Conservation (phyloP, 2,329 filamentous ascomycete species). For the Calonectria pauciramosa region DNA sequence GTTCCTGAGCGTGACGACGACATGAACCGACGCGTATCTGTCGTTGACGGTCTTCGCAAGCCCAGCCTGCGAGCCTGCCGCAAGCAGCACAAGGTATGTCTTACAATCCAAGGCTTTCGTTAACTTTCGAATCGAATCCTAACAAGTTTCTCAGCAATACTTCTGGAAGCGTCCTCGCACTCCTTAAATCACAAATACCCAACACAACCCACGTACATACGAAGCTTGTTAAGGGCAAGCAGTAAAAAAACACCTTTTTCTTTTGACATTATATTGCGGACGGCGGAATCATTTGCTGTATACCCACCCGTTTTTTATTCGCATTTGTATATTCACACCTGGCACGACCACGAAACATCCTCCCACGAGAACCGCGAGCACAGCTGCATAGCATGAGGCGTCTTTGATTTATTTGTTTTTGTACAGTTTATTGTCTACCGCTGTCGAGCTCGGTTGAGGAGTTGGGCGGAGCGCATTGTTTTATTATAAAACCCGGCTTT, state of each 20-base stretch:
- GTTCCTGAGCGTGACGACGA: conserved; percentile 89
- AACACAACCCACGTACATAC: conserved; percentile 32
- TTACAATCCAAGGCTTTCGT: neutral
- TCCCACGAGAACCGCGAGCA: conserved; percentile 29
- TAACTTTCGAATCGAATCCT: conserved; percentile 17
- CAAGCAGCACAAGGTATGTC: conserved; percentile 94
- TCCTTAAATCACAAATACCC: conserved; percentile 55
- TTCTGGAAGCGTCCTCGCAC: conserved; percentile 77
- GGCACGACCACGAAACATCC: conserved; percentile 23
- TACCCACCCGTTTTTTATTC: conserved; percentile 39
- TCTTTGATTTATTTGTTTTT: conserved; percentile 34
- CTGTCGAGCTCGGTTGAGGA: conserved; percentile 30
- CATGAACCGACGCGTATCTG: conserved; percentile 81
- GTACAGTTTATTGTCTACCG: neutral
- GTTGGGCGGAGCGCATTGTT: conserved; percentile 27
- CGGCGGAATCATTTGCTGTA: conserved; percentile 39
- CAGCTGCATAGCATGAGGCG: conserved; percentile 45
- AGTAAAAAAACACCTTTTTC: neutral
- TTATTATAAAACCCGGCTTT: neutral
- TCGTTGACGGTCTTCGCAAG: conserved; percentile 88
- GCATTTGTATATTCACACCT: conserved; percentile 13
- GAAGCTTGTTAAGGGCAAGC: neutral
- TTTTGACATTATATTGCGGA: conserved; percentile 1
- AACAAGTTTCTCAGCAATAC: conserved; percentile 69
- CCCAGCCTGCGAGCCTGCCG: conserved; percentile 90